A percentile compares a stretch with the other conserved stretches of the same genome.
These are phyloP conservation scores for Neoboletus magnificus DNA, from an alignment of 768 basidiomycete genomes.

Conservation along the genomic window DNA sequence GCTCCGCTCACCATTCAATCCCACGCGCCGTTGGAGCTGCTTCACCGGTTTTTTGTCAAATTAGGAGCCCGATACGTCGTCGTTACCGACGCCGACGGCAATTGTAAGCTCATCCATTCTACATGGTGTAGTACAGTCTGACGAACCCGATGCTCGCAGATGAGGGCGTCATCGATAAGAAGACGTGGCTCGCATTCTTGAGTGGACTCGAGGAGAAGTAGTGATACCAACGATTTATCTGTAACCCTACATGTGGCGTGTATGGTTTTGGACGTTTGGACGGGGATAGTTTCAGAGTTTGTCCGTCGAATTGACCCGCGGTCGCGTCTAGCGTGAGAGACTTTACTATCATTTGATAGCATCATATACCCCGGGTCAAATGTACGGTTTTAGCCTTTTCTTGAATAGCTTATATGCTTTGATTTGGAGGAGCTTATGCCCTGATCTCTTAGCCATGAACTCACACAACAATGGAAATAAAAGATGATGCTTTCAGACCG, in stretches of 20 bases:
- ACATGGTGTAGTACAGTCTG: background rate
- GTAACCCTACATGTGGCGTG: background rate
- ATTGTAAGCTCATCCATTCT: constrained; percentile 51
- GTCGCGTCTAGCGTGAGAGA: background rate
- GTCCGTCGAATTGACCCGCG: background rate
- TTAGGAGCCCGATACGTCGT: constrained; percentile 90
- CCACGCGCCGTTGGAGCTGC: constrained; percentile 84
- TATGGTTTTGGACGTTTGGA: background rate
- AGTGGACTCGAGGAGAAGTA: constrained; percentile 65
- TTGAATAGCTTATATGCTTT: background rate
- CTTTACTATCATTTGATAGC: background rate
- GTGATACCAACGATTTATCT: background rate
- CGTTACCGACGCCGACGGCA: constrained; percentile 76
- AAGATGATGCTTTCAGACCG: too few relatives aligned
- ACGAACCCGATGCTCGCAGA: constrained; percentile 41
- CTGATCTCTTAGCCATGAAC: too few relatives aligned
- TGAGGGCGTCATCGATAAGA: constrained; percentile 91
- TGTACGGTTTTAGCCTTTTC: background rate
- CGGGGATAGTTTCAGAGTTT: background rate
- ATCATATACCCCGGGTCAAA: background rate
- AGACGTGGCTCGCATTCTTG: constrained; percentile 88
- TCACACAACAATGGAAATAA: too few relatives aligned
- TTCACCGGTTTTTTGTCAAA: constrained; percentile 93
- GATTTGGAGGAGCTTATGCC: too few relatives aligned
- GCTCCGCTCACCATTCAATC: constrained; percentile 84